Percentiles rank a stretch among this genome's conserved stretches.
Conservation (phyloP, 768 basidiomycete species). For the Dioszegia hungarica region DNA sequence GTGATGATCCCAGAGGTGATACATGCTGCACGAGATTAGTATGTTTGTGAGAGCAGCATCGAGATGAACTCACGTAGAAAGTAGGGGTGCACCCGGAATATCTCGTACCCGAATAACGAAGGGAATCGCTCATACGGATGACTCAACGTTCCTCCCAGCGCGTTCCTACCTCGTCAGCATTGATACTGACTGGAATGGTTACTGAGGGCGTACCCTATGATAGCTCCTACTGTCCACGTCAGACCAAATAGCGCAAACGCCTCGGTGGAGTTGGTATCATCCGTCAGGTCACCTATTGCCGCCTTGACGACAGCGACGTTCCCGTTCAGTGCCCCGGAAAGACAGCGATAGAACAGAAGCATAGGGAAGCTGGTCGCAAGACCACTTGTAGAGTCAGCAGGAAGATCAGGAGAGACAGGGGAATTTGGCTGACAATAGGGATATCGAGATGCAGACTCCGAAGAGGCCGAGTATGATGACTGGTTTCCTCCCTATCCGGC, state of each 20-base stretch:
- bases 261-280: slow-evolving; percentile 46
- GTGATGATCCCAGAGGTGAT: slow-evolving; percentile 35
- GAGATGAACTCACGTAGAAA: slow-evolving; percentile 37
- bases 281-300: slow-evolving; percentile 45
- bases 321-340: slow-evolving; percentile 44
- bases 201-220: too few species aligned
- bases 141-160: slow-evolving; percentile 37
- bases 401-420: not conserved
- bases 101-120: slow-evolving; percentile 23
- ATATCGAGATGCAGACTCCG: slow-evolving; percentile 43
- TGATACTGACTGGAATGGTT: too few species aligned
- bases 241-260: slow-evolving; percentile 48
- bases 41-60: not conserved
- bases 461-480: slow-evolving; percentile 44
- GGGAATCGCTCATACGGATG: slow-evolving; percentile 46
- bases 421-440: slow-evolving; percentile 39
- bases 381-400: slow-evolving; percentile 24
- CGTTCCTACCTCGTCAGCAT: slow-evolving; percentile 16
- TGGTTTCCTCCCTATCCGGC: slow-evolving; percentile 46
- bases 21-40: slow-evolving; percentile 25
- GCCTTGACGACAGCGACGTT: slow-evolving; percentile 47
- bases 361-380: slow-evolving; percentile 39
- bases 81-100: slow-evolving; percentile 31
- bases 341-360: slow-evolving; percentile 41
- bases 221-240: slow-evolving; percentile 45